Percentiles rank a stretch among this genome's conserved stretches.
These are phyloP conservation scores for Ochromonas danica DNA, from an alignment of 108 stramenopile genomes.

Conservation along the genomic window DNA sequence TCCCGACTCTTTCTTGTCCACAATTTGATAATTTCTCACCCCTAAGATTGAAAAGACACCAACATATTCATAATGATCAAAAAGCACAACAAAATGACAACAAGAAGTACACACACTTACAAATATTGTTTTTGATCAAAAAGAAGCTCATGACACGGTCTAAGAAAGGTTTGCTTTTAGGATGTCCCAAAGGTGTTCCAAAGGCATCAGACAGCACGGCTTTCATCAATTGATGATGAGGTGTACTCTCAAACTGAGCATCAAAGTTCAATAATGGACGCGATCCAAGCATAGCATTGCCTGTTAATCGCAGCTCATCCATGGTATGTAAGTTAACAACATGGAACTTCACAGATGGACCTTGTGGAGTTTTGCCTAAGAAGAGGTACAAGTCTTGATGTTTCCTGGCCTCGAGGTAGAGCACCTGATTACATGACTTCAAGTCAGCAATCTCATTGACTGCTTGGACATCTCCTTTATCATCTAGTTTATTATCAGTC, in stretches of 20 bases:
- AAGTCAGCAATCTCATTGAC: slow-evolving; percentile 94
- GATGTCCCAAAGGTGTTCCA: slow-evolving; percentile 93
- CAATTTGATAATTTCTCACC: slow-evolving; percentile 96
- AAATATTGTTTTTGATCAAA: slow-evolving; percentile 35
- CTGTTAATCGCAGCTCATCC: slow-evolving; percentile 96
- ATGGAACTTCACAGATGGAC: slow-evolving; percentile 90
- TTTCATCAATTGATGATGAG: slow-evolving; percentile 76
- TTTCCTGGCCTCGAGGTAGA: slow-evolving; percentile 93
- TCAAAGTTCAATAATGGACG: slow-evolving; percentile 94
- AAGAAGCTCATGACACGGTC: slow-evolving; percentile 77
- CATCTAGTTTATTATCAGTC: slow-evolving; percentile 75
- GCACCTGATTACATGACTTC: slow-evolving; percentile 83
- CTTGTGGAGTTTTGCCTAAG: slow-evolving; percentile 73
- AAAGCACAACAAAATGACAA: slow-evolving; percentile 68
- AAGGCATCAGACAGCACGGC: slow-evolving; percentile 90
- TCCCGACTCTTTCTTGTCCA: slow-evolving; percentile 66
- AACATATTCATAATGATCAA: slow-evolving; percentile 92
- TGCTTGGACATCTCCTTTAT: slow-evolving; percentile 47
- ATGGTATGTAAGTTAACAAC: slow-evolving; percentile 97
- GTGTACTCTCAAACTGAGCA: slow-evolving; percentile 64
- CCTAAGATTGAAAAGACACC: slow-evolving; percentile 42
- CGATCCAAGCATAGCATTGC: slow-evolving; percentile 84
- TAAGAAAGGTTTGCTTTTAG: slow-evolving; percentile 96
- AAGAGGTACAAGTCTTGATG: slow-evolving; percentile 92
- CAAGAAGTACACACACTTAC: slow-evolving; percentile 1